Base-by-base conservation (phyloP, 352 stramenopile genomes). In the Saprolegnia diclina region DNA sequence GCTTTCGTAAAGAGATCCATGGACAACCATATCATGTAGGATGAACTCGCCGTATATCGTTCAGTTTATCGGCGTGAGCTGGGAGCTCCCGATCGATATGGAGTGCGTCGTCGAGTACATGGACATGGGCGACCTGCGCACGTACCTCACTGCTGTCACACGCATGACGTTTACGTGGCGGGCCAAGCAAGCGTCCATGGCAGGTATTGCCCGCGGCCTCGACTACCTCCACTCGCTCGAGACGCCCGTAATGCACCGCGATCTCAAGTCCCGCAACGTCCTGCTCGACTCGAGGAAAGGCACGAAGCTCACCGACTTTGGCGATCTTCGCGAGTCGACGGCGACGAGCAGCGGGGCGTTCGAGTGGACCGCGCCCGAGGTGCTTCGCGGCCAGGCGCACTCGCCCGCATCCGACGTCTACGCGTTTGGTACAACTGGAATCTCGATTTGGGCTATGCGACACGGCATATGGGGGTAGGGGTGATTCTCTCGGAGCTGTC, bases 291-390 rank as follows among this genome's bases (percentile, higher is more conserved):
- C 64, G 11, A 50, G 65, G 4, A 72, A 72, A 48, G 46, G 57
- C 24, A 76, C 78, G 35, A 84, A 82, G 56, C 42, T 84, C n/a
- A 79, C 72, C 32, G 78, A 82, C 42, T 81, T 84, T 55, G 78
- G 76, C 29, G 69, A 72, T 16, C 79, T 76, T 0, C 70, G 74
- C 0, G 76, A 77, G 62, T 71, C 76, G 22, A 55, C 35, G n/a
- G 18, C 9, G 57, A 53, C 40, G 35, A 48, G 87, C 38, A 83
- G 88, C 22, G 87, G 87, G 0, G 92, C 85, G 13, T 78, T 79
- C 10, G 82, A 87, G 50, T 95, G 89, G 76, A 88, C 82, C 7
- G 84, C 87, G 0, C 87, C 85, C 0, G 87, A 95, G 62, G 70
- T 93, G 26, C 67, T 97, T 21, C 35, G 73, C 0, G 85, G 85